phyloP scores from a whole-genome alignment of 805 yeast species.

The Yarrowia phangngaensis region DNA sequence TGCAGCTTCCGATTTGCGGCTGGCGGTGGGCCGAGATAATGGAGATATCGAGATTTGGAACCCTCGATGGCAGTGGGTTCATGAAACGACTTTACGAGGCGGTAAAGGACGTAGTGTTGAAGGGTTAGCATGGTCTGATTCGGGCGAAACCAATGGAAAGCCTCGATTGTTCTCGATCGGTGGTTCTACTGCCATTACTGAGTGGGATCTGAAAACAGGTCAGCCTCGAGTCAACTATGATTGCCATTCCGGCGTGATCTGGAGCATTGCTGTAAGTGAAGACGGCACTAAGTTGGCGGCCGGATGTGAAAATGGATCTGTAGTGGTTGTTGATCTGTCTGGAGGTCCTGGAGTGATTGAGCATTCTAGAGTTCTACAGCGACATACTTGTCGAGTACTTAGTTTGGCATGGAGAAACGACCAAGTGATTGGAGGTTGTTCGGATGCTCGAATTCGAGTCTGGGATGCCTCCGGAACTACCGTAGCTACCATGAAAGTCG shows the following conservation, averaged over 20 bases:
- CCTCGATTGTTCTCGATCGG: slow-evolving; percentile 87
- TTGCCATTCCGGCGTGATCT: slow-evolving; percentile 88
- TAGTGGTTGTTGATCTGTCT: slow-evolving; percentile 75
- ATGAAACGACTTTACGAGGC: slow-evolving; percentile 69
- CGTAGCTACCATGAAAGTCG: slow-evolving; percentile 85
- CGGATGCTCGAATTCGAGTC: slow-evolving; percentile 85
- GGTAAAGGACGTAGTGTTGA: slow-evolving; percentile 82
- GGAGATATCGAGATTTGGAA: slow-evolving; percentile 97
- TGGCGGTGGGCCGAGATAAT: slow-evolving; percentile 89
- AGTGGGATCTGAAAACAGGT: slow-evolving; percentile 81
- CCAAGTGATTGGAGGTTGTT: slow-evolving; percentile 83
- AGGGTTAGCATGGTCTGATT: slow-evolving; percentile 75
- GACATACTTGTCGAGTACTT: slow-evolving; percentile 79
- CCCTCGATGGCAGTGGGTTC: slow-evolving; percentile 62
- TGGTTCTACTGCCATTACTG: slow-evolving; percentile 85
- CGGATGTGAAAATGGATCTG: slow-evolving; percentile 94
- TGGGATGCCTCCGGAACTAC: slow-evolving; percentile 71
- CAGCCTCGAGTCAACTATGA: slow-evolving; percentile 71
- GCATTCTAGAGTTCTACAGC: slow-evolving; percentile 67
- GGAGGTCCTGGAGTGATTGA: slow-evolving; percentile 85
- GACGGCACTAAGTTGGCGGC: slow-evolving; percentile 66
- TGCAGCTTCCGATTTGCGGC: slow-evolving; percentile 51
- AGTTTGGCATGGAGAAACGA: slow-evolving; percentile 71
- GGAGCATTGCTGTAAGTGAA: slow-evolving; percentile 74
- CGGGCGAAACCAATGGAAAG: slow-evolving; percentile 41